Base-by-base conservation (phyloP, 371 early-diverging fungal species). In the Mortierella sp. region DNA sequence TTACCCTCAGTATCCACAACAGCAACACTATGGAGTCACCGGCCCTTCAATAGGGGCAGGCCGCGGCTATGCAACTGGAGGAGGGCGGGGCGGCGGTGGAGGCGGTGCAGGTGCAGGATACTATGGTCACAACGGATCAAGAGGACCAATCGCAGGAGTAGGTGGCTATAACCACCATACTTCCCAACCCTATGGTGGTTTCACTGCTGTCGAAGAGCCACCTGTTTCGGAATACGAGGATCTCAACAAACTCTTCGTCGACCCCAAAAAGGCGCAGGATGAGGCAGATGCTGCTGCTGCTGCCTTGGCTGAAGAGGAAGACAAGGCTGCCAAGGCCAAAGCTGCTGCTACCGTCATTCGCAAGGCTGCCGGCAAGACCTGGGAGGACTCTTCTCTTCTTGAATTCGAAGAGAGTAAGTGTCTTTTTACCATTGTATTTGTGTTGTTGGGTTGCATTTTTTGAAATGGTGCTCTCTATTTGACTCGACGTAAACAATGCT, bases 351-450 rank as follows among this genome's bases (percentile, higher is more conserved):
- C 91, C 13, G 88, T 93, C 2, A 84, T 97, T 48, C 89, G 99
- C 52, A 90, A 92, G 31, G 99, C 98, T 1, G 99, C 96, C 65
- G 99, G 99, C 19, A 95, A 97, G 88, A 92, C 96, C 16, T 99
- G 99, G 99, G 97, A 97, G 81, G 99, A 99, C 80, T 83, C 91
- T n/a, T 94, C 97, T 7, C 87, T 99, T 54, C 90, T 90, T 57
- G 97, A 98, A 55, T 99, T 98, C 98, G 97, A 97, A 75, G 89
- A 92, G 21, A 93, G 95, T 94, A 92, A 74, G 91, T 80, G 4
- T 9, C 63, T 13, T 60, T 71, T 60, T 70, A 7, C 5, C 14
- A 5, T 14, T 63, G 31, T 34, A 1, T 7, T 60, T 4, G 26
- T 11, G 28, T 60, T 11, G n/a, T 26, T n/a, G 26, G 57, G 4